A percentile compares a stretch with the other conserved stretches of the same genome.
Evolutionary conservation across 306 rosid genomes (phyloP).

Genomic region (Pyrus pyrifolia): DNA sequence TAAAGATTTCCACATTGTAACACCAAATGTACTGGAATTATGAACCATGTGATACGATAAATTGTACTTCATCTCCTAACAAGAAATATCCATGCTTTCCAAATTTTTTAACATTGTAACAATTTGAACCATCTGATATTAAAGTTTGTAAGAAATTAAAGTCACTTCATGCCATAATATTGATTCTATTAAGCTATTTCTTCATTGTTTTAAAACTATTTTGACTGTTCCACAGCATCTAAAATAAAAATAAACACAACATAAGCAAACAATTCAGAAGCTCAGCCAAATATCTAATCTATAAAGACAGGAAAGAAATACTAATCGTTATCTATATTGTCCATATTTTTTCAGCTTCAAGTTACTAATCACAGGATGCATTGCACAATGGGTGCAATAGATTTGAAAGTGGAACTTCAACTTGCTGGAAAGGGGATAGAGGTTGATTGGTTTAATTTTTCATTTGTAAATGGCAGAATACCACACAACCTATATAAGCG

Average conservation of each 20-base stretch:
- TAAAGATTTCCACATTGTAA: slow-evolving; percentile 14
- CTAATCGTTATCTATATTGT: background rate
- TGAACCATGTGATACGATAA: background rate
- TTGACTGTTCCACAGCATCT: background rate
- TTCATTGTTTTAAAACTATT: background rate
- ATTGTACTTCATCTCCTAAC: background rate
- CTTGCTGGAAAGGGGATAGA: too few species aligned
- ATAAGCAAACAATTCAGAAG: background rate
- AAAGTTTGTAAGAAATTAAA: background rate
- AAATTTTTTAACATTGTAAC: background rate
- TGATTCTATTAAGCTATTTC: background rate
- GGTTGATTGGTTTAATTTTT: too few species aligned
- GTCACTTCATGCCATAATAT: background rate
- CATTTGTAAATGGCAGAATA: too few species aligned
- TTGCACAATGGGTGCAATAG: background rate
- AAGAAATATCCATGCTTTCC: background rate
- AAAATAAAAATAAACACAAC: background rate
- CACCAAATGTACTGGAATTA: slow-evolving; percentile 8
- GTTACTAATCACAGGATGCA: background rate
- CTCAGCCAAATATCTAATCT: background rate
- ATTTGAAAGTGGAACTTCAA: too few species aligned
- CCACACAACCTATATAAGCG: too few species aligned
- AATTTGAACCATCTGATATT: background rate
- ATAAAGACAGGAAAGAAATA: background rate
- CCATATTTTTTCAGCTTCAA: background rate